Percentiles rank a stretch among this genome's conserved stretches.
phyloP scores from a whole-genome alignment of 2,329 filamentous ascomycete species.

The Pyricularia grisea region DNA sequence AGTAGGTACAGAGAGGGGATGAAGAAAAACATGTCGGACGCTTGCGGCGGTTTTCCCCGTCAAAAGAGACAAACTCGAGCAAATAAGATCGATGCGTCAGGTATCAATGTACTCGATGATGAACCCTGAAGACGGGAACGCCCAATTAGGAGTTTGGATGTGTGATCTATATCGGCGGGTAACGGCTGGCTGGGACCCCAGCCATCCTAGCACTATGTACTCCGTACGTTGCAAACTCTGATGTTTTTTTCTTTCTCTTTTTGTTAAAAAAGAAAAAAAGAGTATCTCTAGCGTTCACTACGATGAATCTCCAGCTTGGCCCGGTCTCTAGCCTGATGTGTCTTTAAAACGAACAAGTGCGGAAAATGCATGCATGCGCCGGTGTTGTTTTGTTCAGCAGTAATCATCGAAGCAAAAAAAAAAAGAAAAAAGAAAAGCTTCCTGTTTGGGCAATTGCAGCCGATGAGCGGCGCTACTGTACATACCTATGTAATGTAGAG shows the following conservation, averaged over 20 bases:
- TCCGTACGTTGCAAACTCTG: not conserved
- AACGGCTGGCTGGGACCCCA: not conserved
- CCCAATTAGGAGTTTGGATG: not conserved
- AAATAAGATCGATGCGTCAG: not conserved
- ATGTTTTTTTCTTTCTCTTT: not conserved
- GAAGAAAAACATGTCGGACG: not conserved
- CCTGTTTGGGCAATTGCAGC: not conserved
- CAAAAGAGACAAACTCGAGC: not conserved
- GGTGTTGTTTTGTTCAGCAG: not conserved
- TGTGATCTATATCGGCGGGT: not conserved
- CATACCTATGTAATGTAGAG: not conserved
- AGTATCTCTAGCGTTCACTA: not conserved
- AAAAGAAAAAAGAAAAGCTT: too few relatives aligned
- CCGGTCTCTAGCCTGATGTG: not conserved
- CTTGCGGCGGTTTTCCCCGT: not conserved
- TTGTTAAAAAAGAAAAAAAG: too few relatives aligned
- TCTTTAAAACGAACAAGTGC: not conserved
- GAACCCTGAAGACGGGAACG: not conserved
- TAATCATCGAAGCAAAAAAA: too few relatives aligned
- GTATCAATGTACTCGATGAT: not conserved
- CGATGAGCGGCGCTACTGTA: not conserved
- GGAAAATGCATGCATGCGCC: not conserved
- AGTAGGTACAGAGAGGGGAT: not conserved
- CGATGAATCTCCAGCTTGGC: not conserved
- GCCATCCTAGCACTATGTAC: not conserved